Conservation (phyloP, 2,329 filamentous ascomycete genomes). For the Pseudogymnoascus sp. region DNA sequence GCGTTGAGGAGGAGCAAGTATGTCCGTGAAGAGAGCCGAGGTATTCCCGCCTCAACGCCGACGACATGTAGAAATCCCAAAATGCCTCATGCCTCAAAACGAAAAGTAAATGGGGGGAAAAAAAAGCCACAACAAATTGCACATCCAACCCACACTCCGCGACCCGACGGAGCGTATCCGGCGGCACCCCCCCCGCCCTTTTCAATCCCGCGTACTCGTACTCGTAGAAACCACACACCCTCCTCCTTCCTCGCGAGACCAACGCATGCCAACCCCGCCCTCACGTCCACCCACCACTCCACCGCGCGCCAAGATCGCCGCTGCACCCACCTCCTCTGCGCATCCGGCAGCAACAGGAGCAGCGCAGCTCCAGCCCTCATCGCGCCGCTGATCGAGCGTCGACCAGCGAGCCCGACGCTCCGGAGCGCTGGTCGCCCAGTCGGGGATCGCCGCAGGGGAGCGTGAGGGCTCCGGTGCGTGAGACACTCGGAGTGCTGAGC, state of each 20-base stretch:
- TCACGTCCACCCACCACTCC: neutral
- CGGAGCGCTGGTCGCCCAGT: neutral
- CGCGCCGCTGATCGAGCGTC: neutral
- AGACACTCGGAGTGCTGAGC: neutral
- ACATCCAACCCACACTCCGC: neutral
- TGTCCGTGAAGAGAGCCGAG: neutral
- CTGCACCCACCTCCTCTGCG: slow-evolving; percentile 1
- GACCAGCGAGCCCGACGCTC: neutral
- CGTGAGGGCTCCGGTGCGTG: neutral
- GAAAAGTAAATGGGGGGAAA: neutral
- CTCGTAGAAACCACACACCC: neutral
- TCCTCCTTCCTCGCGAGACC: too few relatives aligned
- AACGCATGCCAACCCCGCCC: neutral
- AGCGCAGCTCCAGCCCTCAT: neutral
- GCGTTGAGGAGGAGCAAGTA: neutral
- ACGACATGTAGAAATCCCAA: neutral
- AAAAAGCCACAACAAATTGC: neutral
- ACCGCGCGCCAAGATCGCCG: neutral
- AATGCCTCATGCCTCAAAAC: neutral
- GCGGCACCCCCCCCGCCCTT: neutral
- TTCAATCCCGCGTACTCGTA: neutral
- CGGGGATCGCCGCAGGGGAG: neutral
- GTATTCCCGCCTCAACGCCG: neutral
- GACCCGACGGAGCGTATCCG: neutral
- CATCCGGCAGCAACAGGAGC: neutral